A percentile compares a stretch with the other conserved stretches of the same genome.
These are phyloP conservation scores for Heterobasidion annosum DNA, from an alignment of 1,284 basidiomycete species.

Conservation along the genomic window DNA sequence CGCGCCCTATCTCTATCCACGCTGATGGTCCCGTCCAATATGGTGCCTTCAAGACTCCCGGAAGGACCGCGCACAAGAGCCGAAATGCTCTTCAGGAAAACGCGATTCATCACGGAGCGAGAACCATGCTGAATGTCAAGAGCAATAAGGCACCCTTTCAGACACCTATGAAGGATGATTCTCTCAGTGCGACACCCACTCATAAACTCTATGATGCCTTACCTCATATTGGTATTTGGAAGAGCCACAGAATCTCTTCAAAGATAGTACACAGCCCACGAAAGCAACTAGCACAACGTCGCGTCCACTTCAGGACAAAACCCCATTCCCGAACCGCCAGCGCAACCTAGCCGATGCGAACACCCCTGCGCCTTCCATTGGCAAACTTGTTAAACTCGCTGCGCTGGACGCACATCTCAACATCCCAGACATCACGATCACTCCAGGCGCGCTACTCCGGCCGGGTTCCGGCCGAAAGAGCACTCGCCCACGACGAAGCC, in stretches of 20 bases:
- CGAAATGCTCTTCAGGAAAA: constrained; percentile 45
- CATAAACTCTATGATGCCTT: neutral
- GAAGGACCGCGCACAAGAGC: constrained; percentile 27
- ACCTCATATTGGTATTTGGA: neutral
- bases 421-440: constrained; percentile 12
- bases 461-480: constrained; percentile 55
- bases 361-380: constrained; percentile 17
- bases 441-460: constrained; percentile 33
- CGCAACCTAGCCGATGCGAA: constrained; percentile 10
- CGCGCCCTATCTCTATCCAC: constrained; percentile 29
- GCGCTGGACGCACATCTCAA: constrained; percentile 19
- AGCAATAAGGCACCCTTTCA: constrained; percentile 26
- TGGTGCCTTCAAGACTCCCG: constrained; percentile 37
- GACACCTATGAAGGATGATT: constrained; percentile 22
- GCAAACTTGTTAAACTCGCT: constrained; percentile 23
- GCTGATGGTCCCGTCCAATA: constrained; percentile 16
- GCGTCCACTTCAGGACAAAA: constrained; percentile 49
- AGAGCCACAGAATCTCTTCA: constrained; percentile 7
- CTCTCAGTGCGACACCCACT: constrained; percentile 9
- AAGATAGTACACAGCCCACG: neutral
- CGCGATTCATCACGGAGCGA: constrained; percentile 23
- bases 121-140: constrained; percentile 30
- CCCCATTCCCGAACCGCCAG: constrained; percentile 47
- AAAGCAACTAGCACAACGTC: constrained; percentile 13
- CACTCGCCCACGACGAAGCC: constrained; percentile 22